Conservation (phyloP, 805 yeast genomes). For the Schizosaccharomyces osmophilus region DNA sequence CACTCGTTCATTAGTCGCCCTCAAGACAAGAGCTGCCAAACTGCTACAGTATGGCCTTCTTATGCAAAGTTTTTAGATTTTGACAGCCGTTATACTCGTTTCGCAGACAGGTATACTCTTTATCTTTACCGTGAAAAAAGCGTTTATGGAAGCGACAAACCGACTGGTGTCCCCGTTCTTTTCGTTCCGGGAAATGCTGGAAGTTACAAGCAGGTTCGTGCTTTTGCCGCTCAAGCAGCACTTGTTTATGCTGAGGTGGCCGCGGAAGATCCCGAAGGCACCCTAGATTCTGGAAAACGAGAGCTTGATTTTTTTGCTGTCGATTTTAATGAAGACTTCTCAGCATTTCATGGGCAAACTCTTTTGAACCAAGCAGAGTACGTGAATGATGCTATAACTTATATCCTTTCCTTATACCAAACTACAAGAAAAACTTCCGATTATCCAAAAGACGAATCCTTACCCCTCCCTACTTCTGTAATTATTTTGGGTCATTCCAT, state of each 20-base stretch:
- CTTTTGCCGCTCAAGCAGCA: conserved; percentile 69
- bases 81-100: conserved; percentile 40
- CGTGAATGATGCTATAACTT: conserved; percentile 61
- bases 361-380: conserved; percentile 83
- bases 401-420: conserved; percentile 47
- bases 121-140: conserved; percentile 72
- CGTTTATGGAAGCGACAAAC: conserved; percentile 14
- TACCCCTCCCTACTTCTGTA: conserved; percentile 34
- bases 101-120: conserved; percentile 62
- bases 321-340: conserved; percentile 84
- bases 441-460: conserved; percentile 17
- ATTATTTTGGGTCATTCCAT: conserved; percentile 75
- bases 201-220: conserved; percentile 64
- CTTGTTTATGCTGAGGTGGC: conserved; percentile 16
- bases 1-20: background rate
- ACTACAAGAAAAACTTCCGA: conserved; percentile 6
- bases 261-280: background rate
- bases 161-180: conserved; percentile 64
- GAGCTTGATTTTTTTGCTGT: conserved; percentile 71
- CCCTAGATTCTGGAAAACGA: conserved; percentile 12
- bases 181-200: conserved; percentile 98
- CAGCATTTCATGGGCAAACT: conserved; percentile 89
- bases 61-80: conserved; percentile 54
- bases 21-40: background rate
- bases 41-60: conserved; percentile 83